Evolutionary conservation across 1,284 basidiomycete genomes (phyloP).

Genomic region (Leucocoprinus gongylophorus): DNA sequence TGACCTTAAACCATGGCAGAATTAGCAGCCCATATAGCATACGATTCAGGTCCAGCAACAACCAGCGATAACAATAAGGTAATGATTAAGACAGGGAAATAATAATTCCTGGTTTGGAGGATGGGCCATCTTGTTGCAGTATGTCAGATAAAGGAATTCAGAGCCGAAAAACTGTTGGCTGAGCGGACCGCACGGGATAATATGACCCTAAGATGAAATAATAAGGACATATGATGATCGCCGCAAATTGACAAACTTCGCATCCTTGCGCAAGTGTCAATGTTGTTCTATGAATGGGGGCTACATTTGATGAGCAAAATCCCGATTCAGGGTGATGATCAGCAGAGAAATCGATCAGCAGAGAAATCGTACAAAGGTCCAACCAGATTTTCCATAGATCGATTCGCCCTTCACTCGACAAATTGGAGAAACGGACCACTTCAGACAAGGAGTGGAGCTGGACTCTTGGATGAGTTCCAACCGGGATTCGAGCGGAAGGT

Average conservation of each 20-base stretch:
- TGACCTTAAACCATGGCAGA: conserved; percentile 37
- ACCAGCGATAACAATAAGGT: not conserved
- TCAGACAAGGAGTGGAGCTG: conserved; percentile 18
- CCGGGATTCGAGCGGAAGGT: conserved; percentile 16
- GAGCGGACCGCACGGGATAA: no score
- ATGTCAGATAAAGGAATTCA: no score
- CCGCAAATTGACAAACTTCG: conserved; percentile 10
- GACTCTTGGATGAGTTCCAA: conserved; percentile 16
- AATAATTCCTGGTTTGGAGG: no score
- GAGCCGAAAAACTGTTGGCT: no score
- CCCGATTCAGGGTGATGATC: conserved; percentile 11
- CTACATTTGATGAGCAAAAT: conserved; percentile 12
- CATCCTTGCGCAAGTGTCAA: conserved; percentile 14
- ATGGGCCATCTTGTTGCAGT: not conserved
- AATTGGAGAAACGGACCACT: conserved; percentile 12
- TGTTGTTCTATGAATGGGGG: conserved; percentile 15
- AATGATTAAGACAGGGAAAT: not conserved
- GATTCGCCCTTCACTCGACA: conserved; percentile 9
- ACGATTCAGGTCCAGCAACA: conserved; percentile 27
- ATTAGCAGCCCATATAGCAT: conserved; percentile 39
- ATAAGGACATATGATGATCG: no score
- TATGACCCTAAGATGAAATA: no score
- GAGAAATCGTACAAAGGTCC: conserved; percentile 14
- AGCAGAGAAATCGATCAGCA: conserved; percentile 17
- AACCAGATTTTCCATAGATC: conserved; percentile 11